These are phyloP conservation scores for Mimosa pudica DNA, from an alignment of 306 rosid genomes.

Conservation along the genomic window DNA sequence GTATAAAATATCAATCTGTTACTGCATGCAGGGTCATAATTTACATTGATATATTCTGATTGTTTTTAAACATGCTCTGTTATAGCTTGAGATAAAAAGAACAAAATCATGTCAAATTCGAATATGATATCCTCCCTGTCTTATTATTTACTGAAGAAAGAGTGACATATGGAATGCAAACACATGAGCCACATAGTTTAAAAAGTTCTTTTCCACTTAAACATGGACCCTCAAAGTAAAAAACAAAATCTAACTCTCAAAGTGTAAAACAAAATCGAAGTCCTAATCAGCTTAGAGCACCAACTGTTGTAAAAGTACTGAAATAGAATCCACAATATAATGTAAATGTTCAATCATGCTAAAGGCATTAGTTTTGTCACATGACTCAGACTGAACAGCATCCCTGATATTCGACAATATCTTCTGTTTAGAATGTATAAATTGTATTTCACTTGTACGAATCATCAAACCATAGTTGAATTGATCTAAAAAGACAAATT, in stretches of 20 bases:
- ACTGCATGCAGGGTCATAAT: not conserved
- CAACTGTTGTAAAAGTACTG: not conserved
- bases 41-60: not conserved
- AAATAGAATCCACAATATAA: not conserved
- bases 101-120: not conserved
- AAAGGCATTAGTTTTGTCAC: not conserved
- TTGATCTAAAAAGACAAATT: conserved; percentile 20
- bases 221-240: not conserved
- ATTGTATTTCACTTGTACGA: not conserved
- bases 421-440: not conserved
- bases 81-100: not conserved
- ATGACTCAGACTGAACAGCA: not conserved
- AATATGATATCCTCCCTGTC: not conserved
- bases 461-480: conserved; percentile 18
- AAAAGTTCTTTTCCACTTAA: not conserved
- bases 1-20: not conserved
- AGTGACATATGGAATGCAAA: not conserved
- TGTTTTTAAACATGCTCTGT: conserved; percentile 16
- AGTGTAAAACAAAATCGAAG: not conserved
- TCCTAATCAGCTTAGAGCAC: not conserved
- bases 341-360: not conserved
- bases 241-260: not conserved
- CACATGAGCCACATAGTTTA: not conserved
- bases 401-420: not conserved
- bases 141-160: not conserved